These are phyloP conservation scores for Epithele typhae DNA, from an alignment of 768 basidiomycete species.

Conservation along the genomic window DNA sequence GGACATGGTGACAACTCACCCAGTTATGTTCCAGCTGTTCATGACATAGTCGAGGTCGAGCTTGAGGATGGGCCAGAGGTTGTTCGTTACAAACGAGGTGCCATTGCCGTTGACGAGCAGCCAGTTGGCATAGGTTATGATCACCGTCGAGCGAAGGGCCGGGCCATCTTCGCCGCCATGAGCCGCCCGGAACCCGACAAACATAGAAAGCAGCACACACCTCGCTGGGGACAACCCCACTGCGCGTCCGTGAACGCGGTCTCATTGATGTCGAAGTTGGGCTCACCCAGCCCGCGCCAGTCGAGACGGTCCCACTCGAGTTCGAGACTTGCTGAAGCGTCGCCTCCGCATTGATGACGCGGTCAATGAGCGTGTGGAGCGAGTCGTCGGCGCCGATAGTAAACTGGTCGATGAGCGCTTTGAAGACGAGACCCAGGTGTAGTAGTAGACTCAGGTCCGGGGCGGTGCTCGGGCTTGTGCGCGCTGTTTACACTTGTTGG, in stretches of 20 bases:
- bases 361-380: conserved; percentile 49
- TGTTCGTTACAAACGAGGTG: conserved; percentile 40
- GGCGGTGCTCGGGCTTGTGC: too few relatives aligned
- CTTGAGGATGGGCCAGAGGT: conserved; percentile 68
- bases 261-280: conserved; percentile 68
- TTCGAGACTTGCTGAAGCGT: conserved; percentile 63
- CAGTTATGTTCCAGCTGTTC: conserved; percentile 63
- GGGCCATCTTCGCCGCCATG: conserved; percentile 78
- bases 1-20: conserved; percentile 36
- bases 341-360: conserved; percentile 53
- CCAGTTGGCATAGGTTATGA: conserved; percentile 72
- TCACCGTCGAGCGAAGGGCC: conserved; percentile 63
- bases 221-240: conserved; percentile 61
- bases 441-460: too few relatives aligned
- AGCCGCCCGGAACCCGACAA: not conserved
- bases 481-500: too few relatives aligned
- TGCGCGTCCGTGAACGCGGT: conserved; percentile 40
- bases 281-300: conserved; percentile 80
- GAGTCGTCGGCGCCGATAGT: conserved; percentile 47
- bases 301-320: conserved; percentile 59
- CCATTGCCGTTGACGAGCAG: conserved; percentile 47
- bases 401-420: conserved; percentile 50
- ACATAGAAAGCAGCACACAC: conserved; percentile 26
- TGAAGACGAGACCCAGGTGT: conserved; percentile 75
- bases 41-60: conserved; percentile 74